Evolutionary conservation across 78 protist genomes (phyloP).

Genomic region (Isochrysis galbana): DNA sequence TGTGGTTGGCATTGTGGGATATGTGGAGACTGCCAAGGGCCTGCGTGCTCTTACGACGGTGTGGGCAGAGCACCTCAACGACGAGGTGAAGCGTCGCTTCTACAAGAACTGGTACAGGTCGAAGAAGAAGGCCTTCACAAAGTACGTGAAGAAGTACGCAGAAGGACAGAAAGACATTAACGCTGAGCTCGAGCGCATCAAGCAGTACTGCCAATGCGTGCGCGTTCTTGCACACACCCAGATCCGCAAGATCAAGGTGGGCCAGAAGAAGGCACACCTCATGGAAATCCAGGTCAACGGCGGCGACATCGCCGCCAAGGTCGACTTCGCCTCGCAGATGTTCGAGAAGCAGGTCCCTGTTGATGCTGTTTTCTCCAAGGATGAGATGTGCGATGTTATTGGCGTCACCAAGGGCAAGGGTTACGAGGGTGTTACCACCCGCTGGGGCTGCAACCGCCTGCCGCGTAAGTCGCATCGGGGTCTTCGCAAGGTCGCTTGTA

Average conservation of each 20-base stretch:
- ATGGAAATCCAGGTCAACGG: slow-evolving; percentile 99
- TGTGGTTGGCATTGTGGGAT: slow-evolving; percentile 99
- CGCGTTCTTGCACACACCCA: slow-evolving; percentile 99
- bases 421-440: slow-evolving; percentile 93
- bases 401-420: slow-evolving; percentile 99
- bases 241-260: slow-evolving; percentile 66
- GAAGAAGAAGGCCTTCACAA: slow-evolving; percentile 97
- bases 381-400: slow-evolving; percentile 94
- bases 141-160: slow-evolving; percentile 77
- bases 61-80: slow-evolving; percentile 95
- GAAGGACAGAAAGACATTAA: slow-evolving; percentile 72
- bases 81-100: slow-evolving; percentile 85
- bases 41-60: slow-evolving; percentile 97
- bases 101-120: slow-evolving; percentile 96
- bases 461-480: slow-evolving; percentile 99
- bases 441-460: slow-evolving; percentile 96
- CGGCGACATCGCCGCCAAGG: slow-evolving; percentile 95
- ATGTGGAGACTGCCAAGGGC: slow-evolving; percentile 92
- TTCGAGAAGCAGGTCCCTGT: slow-evolving; percentile 95
- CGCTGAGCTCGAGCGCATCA: slow-evolving; percentile 82
- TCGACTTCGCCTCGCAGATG: slow-evolving; percentile 84
- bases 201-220: slow-evolving; percentile 92
- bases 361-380: slow-evolving; percentile 75
- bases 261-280: slow-evolving; percentile 99
- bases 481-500: slow-evolving; percentile 99